Evolutionary conservation across 2,329 filamentous ascomycete genomes (phyloP).

Genomic region (Annulohypoxylon truncatum): DNA sequence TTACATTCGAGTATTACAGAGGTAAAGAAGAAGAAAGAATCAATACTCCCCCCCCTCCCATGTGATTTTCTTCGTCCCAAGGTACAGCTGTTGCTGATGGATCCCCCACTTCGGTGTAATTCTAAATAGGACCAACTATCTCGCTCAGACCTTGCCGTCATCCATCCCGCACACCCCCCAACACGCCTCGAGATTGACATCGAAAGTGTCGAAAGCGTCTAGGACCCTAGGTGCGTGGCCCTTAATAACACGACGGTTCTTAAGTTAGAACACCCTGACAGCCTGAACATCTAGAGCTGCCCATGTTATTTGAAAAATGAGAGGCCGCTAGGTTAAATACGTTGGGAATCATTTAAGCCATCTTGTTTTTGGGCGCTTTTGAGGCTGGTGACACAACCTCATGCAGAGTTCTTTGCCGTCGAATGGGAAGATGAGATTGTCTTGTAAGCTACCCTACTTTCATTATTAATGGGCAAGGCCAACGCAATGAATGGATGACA

Average conservation of each 20-base stretch:
- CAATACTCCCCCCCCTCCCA: constrained; percentile 22
- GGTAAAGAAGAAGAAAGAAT: constrained; percentile 1
- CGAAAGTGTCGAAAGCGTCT: not conserved
- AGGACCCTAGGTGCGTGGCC: not conserved
- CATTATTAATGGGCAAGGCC: constrained; percentile 37
- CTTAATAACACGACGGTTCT: constrained; percentile 3
- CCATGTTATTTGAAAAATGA: constrained; percentile 19
- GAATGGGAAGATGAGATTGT: constrained; percentile 32
- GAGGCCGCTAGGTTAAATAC: constrained; percentile 33
- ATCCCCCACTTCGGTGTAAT: constrained; percentile 37
- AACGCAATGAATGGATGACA: constrained; percentile 35
- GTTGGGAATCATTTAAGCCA: constrained; percentile 18
- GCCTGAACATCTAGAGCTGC: constrained; percentile 22
- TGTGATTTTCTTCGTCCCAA: constrained; percentile 24
- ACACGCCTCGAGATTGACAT: constrained; percentile 1
- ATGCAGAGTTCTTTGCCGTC: constrained; percentile 39
- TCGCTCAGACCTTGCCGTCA: constrained; percentile 17
- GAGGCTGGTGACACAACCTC: constrained; percentile 40
- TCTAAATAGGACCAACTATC: constrained; percentile 25
- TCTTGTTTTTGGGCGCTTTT: constrained; percentile 27
- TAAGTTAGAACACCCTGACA: constrained; percentile 9
- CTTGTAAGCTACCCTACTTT: constrained; percentile 12
- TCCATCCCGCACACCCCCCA: not conserved
- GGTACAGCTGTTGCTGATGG: constrained; percentile 8
- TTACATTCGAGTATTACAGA: constrained; percentile 1